A percentile compares a stretch with the other conserved stretches of the same genome.
phyloP scores from a whole-genome alignment of 495 filamentous ascomycete genomes.

The Penicillium odoratum region DNA sequence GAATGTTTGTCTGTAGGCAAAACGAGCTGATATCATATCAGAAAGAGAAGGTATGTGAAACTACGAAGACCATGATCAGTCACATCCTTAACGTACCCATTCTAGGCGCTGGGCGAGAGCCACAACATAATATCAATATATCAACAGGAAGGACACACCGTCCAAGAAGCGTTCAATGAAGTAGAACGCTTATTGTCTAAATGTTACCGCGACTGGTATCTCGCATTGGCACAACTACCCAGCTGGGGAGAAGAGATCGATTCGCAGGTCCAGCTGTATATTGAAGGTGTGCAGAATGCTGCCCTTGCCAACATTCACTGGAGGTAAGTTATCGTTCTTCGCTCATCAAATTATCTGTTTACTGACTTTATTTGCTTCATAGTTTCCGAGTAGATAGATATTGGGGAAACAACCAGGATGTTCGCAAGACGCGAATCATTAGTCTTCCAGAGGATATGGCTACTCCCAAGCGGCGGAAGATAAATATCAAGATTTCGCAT shows the following conservation, averaged over 20 bases:
- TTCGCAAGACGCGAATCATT: neutral
- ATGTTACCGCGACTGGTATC: conserved; percentile 5
- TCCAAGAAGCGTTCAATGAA: conserved; percentile 1
- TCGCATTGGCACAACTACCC: neutral
- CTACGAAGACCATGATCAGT: neutral
- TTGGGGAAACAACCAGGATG: neutral
- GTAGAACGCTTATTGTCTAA: neutral
- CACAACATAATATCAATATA: conserved; percentile 1
- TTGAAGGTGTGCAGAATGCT: neutral
- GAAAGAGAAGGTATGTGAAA: neutral
- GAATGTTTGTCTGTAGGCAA: neutral
- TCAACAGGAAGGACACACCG: neutral
- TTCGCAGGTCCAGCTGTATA: conserved; percentile 3
- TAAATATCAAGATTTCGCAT: neutral
- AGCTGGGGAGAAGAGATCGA: conserved; percentile 7
- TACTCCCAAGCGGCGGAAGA: neutral
- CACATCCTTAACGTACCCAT: neutral
- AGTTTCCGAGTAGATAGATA: neutral
- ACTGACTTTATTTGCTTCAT: neutral
- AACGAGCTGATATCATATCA: conserved; percentile 4
- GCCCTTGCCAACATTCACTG: conserved; percentile 2
- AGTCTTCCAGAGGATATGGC: neutral
- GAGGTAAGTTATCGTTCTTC: neutral
- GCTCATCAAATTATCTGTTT: neutral
- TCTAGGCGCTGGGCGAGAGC: neutral